Percentiles rank a stretch among this genome's conserved stretches.
phyloP scores from a whole-genome alignment of 2,329 filamentous ascomycete species.

The Elsinoe australis region DNA sequence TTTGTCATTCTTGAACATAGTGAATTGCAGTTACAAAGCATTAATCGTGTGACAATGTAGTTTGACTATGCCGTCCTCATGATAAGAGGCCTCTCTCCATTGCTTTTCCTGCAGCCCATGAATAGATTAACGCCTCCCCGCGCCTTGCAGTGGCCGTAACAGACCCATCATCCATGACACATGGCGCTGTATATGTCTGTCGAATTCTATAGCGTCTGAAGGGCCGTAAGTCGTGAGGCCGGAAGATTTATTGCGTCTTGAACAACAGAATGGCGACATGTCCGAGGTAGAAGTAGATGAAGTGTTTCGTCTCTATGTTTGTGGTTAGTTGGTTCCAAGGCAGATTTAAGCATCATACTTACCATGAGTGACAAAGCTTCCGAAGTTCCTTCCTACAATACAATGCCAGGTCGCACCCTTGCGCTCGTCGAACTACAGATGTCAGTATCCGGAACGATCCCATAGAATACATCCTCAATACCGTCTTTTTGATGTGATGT shows the following conservation, averaged over 20 bases:
- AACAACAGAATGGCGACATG: slow-evolving; percentile 97
- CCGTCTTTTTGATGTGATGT: slow-evolving; percentile 90
- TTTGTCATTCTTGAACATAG: too few relatives aligned
- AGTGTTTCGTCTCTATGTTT: slow-evolving; percentile 86
- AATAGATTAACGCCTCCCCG: too few relatives aligned
- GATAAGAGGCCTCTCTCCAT: too few relatives aligned
- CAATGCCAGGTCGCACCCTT: slow-evolving; percentile 99
- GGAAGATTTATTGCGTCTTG: slow-evolving; percentile 77
- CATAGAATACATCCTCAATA: too few relatives aligned
- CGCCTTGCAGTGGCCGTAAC: background rate
- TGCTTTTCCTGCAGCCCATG: too few relatives aligned
- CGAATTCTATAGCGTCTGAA: background rate
- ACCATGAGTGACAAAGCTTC: slow-evolving; percentile 98
- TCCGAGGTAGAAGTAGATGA: slow-evolving; percentile 99
- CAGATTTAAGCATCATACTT: slow-evolving; percentile 30
- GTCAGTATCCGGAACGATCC: slow-evolving; percentile 16
- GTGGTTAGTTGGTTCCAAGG: slow-evolving; percentile 23
- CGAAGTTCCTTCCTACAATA: slow-evolving; percentile 97
- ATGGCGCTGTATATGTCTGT: background rate
- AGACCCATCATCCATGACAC: too few relatives aligned
- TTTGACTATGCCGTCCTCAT: too few relatives aligned
- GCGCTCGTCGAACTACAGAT: slow-evolving; percentile 82
- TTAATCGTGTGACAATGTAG: too few relatives aligned
- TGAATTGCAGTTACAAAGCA: too few relatives aligned
- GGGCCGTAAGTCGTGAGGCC: background rate